phyloP scores from a whole-genome alignment of 768 basidiomycete species.

The Suillus bovinus region DNA sequence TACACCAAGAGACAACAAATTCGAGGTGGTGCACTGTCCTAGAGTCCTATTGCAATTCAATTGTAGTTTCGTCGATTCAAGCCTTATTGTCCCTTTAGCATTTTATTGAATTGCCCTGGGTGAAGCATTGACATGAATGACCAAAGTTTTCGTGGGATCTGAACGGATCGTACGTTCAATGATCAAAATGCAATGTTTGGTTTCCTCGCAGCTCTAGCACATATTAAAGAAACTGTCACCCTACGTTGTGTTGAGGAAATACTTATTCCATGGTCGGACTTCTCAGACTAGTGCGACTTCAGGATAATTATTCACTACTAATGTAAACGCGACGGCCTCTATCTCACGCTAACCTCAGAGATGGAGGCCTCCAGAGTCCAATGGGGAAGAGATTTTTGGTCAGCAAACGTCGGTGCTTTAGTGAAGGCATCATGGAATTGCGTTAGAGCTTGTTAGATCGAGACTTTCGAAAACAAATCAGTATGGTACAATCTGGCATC shows the following conservation, averaged over 20 bases:
- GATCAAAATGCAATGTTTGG: too few species aligned
- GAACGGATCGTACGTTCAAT: not conserved
- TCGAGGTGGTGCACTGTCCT: not conserved
- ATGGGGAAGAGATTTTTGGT: too few species aligned
- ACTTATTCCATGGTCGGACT: constrained; percentile 21
- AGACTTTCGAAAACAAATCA: not conserved
- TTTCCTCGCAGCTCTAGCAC: not conserved
- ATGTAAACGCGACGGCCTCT: too few species aligned
- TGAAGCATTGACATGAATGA: not conserved
- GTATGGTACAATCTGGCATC: not conserved
- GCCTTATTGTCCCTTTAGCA: not conserved
- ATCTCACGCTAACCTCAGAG: too few species aligned
- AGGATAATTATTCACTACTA: not conserved
- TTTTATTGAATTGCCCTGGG: not conserved
- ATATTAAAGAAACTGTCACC: not conserved
- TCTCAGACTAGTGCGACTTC: not conserved
- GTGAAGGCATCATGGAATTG: too few species aligned
- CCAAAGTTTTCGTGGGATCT: too few species aligned
- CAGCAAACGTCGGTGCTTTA: too few species aligned
- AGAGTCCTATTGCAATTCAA: not conserved
- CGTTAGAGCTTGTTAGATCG: not conserved
- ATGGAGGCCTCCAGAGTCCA: too few species aligned
- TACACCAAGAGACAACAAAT: not conserved
- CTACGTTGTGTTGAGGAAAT: not conserved
- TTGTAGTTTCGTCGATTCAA: not conserved